Evolutionary conservation across 2,329 filamentous ascomycete species (phyloP), one percentile per base, ranked within the genome.

Genomic region (Pseudomassariella vexata): DNA sequence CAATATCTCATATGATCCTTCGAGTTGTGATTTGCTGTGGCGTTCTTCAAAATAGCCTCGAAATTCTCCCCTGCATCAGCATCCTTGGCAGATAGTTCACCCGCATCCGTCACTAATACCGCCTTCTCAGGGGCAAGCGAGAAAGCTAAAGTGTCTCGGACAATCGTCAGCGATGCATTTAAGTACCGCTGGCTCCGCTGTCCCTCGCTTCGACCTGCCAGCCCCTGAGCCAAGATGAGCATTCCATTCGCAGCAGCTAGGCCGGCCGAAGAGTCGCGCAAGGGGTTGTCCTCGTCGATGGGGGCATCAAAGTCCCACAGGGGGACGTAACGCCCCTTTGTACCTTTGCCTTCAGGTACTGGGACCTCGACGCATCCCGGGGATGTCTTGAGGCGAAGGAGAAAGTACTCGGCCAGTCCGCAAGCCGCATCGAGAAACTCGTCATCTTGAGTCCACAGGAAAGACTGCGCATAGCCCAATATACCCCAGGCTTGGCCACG

Each of bases 281-380:
- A 25, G 0, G 56, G 55, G 1, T 37, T 33, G 1, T 15, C 5
- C 26, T 57, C 49, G 3, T 52, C 40, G 5, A 59, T 40, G 0
- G 68, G 68, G 0, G 68, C 68, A 37, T 72, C 62, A 28, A 73
- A 73, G 33, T 73, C 69, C 58, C 57, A 61, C 0, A 57, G 44
- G 3, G 59, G 59, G 2, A 57, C 50, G 12, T 47, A 40, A 9
- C 48, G 28, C 2, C 47, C 42, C 7, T 24, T 34, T 26, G 40
- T 9, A 9, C 11, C 10, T 12, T 17, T 27, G 21, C 11, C 20
- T 10, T 22, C 3, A 20, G 34, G 30, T 6, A 49, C 41, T 2
- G 52, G 43, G 7, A 39, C 23, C 26, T 53, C 47, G 1, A 62
- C 56, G 3, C 45, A 49, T 1, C 37, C 39, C 5, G 50, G 49